Conservation (phyloP, 805 yeast genomes). For the Teunomyces tritomae region DNA sequence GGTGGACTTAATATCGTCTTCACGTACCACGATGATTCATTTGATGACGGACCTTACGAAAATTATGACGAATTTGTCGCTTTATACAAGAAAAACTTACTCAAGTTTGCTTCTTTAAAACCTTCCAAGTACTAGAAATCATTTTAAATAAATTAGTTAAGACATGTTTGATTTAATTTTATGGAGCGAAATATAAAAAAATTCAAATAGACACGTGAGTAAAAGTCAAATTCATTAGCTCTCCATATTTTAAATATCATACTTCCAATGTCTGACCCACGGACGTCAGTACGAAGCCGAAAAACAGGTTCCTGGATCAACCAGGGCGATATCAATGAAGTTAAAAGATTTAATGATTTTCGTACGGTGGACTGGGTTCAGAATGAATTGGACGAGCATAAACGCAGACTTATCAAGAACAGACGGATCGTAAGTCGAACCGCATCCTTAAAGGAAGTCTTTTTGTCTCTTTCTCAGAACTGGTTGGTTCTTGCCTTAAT, state of each 20-base stretch:
- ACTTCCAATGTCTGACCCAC: not conserved
- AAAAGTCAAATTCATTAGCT: not conserved
- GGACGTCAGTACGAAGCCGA: constrained; percentile 5
- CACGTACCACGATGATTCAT: constrained; percentile 26
- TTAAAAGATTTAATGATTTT: constrained; percentile 57
- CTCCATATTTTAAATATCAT: not conserved
- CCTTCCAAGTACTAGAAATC: not conserved
- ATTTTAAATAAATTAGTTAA: not conserved
- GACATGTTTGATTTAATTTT: no score
- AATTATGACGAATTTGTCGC: constrained; percentile 23
- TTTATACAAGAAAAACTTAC: constrained; percentile 16
- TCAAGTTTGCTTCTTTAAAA: constrained; percentile 9
- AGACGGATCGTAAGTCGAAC: constrained; percentile 11
- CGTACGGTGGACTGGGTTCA: constrained; percentile 70
- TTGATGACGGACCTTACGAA: constrained; percentile 20
- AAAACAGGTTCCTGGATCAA: constrained; percentile 38
- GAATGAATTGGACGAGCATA: constrained; percentile 53
- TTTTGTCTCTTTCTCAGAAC: constrained; percentile 44
- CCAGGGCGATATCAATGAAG: constrained; percentile 35
- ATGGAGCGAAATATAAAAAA: not conserved
- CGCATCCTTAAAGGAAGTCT: constrained; percentile 20
- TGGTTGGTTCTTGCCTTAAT: constrained; percentile 76
- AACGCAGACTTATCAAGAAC: constrained; percentile 22
- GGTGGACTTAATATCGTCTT: constrained; percentile 37
- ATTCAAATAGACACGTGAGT: not conserved